Percentiles rank a stretch among this genome's conserved stretches.
Evolutionary conservation across 257 asterid genomes (phyloP).

Genomic region (Nicotiana obtusifolia): DNA sequence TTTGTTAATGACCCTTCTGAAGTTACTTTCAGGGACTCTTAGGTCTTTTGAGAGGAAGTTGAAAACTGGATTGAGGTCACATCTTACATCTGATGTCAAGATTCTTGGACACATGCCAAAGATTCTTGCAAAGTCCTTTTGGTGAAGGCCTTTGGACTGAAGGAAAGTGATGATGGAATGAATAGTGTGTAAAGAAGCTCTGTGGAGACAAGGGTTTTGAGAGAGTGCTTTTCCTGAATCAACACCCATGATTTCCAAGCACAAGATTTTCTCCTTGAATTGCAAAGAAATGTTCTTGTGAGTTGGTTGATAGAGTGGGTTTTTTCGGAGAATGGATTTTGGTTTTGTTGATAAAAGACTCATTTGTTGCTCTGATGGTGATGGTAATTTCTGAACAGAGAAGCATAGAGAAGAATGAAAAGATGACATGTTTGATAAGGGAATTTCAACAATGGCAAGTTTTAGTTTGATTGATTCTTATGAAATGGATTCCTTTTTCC

Average conservation of each 20-base stretch:
- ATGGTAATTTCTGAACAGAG: constrained; percentile 31
- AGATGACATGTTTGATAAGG: constrained; percentile 7
- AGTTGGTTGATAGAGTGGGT: constrained; percentile 67
- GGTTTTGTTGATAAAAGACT: constrained; percentile 38
- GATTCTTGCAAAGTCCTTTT: constrained; percentile 72
- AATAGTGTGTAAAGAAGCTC: constrained; percentile 58
- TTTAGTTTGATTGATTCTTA: not conserved
- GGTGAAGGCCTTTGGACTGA: constrained; percentile 78
- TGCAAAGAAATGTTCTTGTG: constrained; percentile 63
- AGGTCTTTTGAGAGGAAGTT: constrained; percentile 55
- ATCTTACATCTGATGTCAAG: constrained; percentile 56
- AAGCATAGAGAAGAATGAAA: constrained; percentile 45
- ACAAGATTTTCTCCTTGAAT: constrained; percentile 83
- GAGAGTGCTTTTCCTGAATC: constrained; percentile 76
- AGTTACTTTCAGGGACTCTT: constrained; percentile 50
- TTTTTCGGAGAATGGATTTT: constrained; percentile 50
- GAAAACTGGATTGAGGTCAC: constrained; percentile 63
- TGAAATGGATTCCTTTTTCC: constrained; percentile 7
- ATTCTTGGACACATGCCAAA: constrained; percentile 85
- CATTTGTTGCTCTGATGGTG: constrained; percentile 21
- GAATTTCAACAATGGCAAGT: not conserved
- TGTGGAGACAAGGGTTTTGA: constrained; percentile 63
- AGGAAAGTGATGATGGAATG: constrained; percentile 62
- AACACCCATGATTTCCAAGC: constrained; percentile 93
- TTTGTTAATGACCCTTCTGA: constrained; percentile 61